Evolutionary conservation across 768 basidiomycete genomes (phyloP).

Genomic region (Leccinellum luteum): DNA sequence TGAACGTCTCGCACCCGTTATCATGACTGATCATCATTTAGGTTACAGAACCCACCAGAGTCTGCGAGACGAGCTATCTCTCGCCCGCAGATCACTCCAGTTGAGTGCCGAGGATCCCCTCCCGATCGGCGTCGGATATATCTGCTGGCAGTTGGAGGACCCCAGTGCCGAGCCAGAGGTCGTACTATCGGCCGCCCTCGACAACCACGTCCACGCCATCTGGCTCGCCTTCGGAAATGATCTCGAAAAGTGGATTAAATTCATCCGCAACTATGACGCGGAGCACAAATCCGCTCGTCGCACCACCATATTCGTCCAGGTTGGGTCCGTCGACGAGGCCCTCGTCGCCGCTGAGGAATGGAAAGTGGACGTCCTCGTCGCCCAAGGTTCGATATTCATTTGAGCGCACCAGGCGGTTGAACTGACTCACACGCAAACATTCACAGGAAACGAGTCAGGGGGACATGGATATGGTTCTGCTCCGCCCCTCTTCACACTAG

Average conservation of each 20-base stretch:
- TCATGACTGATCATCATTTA: conserved; percentile 20
- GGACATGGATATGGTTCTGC: conserved; percentile 66
- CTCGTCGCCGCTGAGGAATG: conserved; percentile 58
- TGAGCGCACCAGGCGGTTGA: neutral
- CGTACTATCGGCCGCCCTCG: conserved; percentile 49
- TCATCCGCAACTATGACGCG: conserved; percentile 54
- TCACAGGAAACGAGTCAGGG: conserved; percentile 71
- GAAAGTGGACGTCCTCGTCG: conserved; percentile 72
- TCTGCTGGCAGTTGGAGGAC: conserved; percentile 69
- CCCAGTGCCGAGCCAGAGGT: conserved; percentile 37
- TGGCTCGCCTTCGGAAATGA: conserved; percentile 75
- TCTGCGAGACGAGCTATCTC: conserved; percentile 48
- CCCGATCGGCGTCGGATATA: conserved; percentile 72
- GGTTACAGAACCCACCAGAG: conserved; percentile 47
- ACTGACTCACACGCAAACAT: conserved; percentile 2
- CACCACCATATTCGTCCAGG: conserved; percentile 62
- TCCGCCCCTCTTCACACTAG: conserved; percentile 57
- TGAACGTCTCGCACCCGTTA: neutral
- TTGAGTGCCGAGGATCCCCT: conserved; percentile 32
- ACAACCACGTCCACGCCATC: conserved; percentile 56
- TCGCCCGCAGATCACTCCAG: conserved; percentile 48
- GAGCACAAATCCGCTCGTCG: conserved; percentile 36
- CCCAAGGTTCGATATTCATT: conserved; percentile 55
- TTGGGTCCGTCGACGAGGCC: conserved; percentile 61
- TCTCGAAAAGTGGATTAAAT: conserved; percentile 56